These are phyloP conservation scores for Aspergillus japonicus DNA, from an alignment of 2,329 filamentous ascomycete species.

Conservation along the genomic window DNA sequence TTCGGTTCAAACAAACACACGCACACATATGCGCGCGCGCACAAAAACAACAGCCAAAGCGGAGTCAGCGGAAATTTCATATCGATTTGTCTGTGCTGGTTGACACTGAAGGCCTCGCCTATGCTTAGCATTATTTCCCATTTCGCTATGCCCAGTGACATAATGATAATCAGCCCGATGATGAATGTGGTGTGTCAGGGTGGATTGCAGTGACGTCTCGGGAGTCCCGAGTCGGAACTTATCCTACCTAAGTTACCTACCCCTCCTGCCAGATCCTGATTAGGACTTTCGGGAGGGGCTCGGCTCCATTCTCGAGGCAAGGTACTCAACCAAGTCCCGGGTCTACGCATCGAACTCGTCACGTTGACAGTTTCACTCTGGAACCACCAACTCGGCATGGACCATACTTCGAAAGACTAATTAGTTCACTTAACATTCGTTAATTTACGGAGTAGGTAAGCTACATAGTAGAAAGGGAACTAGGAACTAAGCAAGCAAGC, in stretches of 20 bases:
- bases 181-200: neutral
- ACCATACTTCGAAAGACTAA: neutral
- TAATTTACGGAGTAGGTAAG: neutral
- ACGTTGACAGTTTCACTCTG: neutral
- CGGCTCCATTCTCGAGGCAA: too few species aligned
- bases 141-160: neutral
- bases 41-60: neutral
- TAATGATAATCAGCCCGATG: neutral
- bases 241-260: neutral
- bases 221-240: neutral
- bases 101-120: neutral
- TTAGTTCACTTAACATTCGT: too few species aligned
- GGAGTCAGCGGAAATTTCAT: neutral
- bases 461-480: neutral
- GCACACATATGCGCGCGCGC: neutral
- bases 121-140: neutral
- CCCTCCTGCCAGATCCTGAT: slow-evolving; percentile 1
- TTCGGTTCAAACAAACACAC: neutral
- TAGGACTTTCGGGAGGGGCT: neutral
- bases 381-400: slow-evolving; percentile 2
- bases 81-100: neutral
- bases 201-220: slow-evolving; percentile 1
- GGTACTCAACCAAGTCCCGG: neutral
- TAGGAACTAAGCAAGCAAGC: neutral
- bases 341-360: slow-evolving; percentile 3